Conservation (phyloP, 441 rosid genomes). For the Melianthus villosus region DNA sequence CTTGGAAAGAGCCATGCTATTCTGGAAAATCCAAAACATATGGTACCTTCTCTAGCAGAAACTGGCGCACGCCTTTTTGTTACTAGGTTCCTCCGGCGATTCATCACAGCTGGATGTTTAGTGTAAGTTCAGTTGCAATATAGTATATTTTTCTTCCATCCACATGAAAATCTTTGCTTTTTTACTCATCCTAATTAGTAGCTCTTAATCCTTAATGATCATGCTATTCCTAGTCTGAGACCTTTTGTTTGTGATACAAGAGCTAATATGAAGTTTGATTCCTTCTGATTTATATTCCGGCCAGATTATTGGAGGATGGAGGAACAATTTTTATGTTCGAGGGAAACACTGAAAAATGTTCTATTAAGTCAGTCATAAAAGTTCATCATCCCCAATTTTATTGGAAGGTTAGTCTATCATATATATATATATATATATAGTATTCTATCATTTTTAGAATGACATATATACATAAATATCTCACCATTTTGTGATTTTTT, state of each 20-base stretch:
- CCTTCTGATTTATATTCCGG: too few relatives aligned
- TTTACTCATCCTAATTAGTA: too few relatives aligned
- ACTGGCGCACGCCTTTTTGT: slow-evolving; percentile 50
- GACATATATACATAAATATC: too few relatives aligned
- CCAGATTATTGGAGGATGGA: slow-evolving; percentile 66
- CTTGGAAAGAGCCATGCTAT: slow-evolving; percentile 23
- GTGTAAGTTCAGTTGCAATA: slow-evolving; percentile 73
- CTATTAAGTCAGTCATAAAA: slow-evolving; percentile 24
- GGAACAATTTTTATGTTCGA: slow-evolving; percentile 47
- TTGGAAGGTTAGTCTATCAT: slow-evolving; percentile 47
- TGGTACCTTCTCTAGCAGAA: slow-evolving; percentile 49
- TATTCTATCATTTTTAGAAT: too few relatives aligned
- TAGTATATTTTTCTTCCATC: too few relatives aligned
- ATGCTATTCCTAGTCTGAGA: too few relatives aligned
- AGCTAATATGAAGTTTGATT: too few relatives aligned
- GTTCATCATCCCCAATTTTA: slow-evolving; percentile 71
- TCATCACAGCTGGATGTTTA: slow-evolving; percentile 39
- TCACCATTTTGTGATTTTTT: background rate
- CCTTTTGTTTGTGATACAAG: too few relatives aligned
- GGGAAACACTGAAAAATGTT: slow-evolving; percentile 23
- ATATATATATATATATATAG: too few relatives aligned
- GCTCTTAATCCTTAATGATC: background rate
- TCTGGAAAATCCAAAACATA: slow-evolving; percentile 36
- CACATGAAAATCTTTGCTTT: too few relatives aligned
- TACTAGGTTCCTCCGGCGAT: slow-evolving; percentile 44